Evolutionary conservation across 2,329 filamentous ascomycete species (phyloP).

Genomic region (Penicillium sp.): DNA sequence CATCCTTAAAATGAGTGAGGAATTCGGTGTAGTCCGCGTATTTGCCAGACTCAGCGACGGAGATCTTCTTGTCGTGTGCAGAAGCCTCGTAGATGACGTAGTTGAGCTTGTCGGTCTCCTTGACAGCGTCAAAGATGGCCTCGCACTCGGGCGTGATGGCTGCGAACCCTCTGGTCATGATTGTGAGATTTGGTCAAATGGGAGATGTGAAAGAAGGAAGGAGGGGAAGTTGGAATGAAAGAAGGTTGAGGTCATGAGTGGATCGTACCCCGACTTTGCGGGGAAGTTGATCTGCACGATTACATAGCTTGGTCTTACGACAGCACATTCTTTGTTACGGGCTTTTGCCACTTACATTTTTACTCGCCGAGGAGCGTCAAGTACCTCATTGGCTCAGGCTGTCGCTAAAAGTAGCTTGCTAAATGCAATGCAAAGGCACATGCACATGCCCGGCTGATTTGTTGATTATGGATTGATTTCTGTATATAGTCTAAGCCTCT

Average conservation of each 20-base stretch:
- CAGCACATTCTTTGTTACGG: not conserved
- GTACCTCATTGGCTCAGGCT: no score
- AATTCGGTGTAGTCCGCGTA: slow-evolving; percentile 17
- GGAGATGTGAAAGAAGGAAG: not conserved
- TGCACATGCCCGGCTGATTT: no score
- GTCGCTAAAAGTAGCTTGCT: no score
- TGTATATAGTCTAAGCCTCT: no score
- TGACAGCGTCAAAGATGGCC: slow-evolving; percentile 18
- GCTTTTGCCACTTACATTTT: not conserved
- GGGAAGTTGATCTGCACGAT: slow-evolving; percentile 4
- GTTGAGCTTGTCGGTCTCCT: slow-evolving; percentile 18
- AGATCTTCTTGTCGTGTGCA: slow-evolving; percentile 21
- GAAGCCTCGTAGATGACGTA: slow-evolving; percentile 21
- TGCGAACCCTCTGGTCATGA: slow-evolving; percentile 20
- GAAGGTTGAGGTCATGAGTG: not conserved
- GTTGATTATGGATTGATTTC: no score
- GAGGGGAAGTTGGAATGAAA: not conserved
- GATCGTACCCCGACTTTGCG: slow-evolving; percentile 4
- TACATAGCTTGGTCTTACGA: not conserved
- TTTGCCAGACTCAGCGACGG: slow-evolving; percentile 17
- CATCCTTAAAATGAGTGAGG: slow-evolving; percentile 14
- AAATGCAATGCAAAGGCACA: no score
- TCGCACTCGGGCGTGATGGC: slow-evolving; percentile 21
- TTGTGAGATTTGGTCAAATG: not conserved
- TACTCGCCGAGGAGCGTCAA: not conserved